A percentile compares a stretch with the other conserved stretches of the same genome.
These are phyloP conservation scores for Schizothecium vesticola DNA, from an alignment of 495 filamentous ascomycete genomes.

Conservation along the genomic window DNA sequence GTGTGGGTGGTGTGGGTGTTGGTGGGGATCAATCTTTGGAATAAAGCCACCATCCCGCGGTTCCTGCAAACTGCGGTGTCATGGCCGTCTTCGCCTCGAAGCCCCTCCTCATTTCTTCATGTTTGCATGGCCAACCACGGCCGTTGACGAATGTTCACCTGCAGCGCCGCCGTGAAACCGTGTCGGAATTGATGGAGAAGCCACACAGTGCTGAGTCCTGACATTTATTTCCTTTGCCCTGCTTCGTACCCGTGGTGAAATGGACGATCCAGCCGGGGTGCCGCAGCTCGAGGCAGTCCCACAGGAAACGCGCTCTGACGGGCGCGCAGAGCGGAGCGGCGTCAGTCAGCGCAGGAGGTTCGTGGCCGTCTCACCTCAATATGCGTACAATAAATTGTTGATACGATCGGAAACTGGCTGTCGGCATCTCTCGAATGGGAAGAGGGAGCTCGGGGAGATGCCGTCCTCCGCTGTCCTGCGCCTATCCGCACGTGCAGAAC, in stretches of 20 bases:
- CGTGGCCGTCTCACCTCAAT: neutral
- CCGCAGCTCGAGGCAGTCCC: neutral
- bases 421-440: neutral
- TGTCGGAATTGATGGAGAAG: neutral
- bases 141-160: neutral
- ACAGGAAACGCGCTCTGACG: neutral
- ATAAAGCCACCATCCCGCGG: conserved; percentile 5
- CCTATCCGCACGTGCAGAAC: neutral
- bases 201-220: neutral
- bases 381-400: conserved; percentile 1
- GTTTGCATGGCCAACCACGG: conserved; percentile 3
- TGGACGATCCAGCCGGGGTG: neutral
- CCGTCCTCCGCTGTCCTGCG: neutral
- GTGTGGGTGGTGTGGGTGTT: neutral
- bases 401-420: neutral
- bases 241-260: neutral
- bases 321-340: neutral
- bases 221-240: neutral
- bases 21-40: neutral
- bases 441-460: neutral
- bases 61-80: conserved; percentile 4
- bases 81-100: neutral
- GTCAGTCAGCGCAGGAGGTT: neutral
- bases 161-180: neutral
- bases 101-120: neutral